Percentiles rank a stretch among this genome's conserved stretches.
These are phyloP conservation scores for Ophiocordyceps robertsii DNA, from an alignment of 2,329 filamentous ascomycete genomes.

Conservation along the genomic window DNA sequence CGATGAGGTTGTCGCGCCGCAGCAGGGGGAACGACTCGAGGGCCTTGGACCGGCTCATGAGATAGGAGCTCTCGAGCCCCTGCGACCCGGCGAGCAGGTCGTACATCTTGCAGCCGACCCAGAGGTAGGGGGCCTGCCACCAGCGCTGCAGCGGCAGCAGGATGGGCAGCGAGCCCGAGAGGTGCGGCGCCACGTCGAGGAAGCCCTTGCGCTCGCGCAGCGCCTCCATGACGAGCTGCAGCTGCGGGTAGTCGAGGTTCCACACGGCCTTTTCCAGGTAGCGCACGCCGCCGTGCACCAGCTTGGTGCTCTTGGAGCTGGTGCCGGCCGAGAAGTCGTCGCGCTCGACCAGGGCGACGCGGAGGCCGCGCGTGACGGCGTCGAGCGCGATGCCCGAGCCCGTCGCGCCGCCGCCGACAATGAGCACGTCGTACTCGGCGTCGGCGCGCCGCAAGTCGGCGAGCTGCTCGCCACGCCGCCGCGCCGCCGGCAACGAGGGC, in stretches of 20 bases:
- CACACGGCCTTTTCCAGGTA: constrained; percentile 80
- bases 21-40: constrained; percentile 69
- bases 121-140: constrained; percentile 71
- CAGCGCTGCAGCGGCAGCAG: constrained; percentile 72
- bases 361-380: constrained; percentile 64
- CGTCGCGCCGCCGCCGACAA: constrained; percentile 70
- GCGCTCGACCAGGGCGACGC: constrained; percentile 68
- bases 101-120: constrained; percentile 61
- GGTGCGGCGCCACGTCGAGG: constrained; percentile 68
- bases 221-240: constrained; percentile 67
- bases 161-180: constrained; percentile 69
- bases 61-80: constrained; percentile 74
- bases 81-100: constrained; percentile 70
- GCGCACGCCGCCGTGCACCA: constrained; percentile 73
- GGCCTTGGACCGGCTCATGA: constrained; percentile 63
- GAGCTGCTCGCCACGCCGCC: constrained; percentile 23
- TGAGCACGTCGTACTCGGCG: constrained; percentile 55
- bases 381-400: constrained; percentile 72
- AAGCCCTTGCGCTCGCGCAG: constrained; percentile 75
- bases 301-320: constrained; percentile 77
- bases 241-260: constrained; percentile 76
- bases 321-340: constrained; percentile 76
- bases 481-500: constrained; percentile 20
- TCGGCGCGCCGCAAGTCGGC: constrained; percentile 21
- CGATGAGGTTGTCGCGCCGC: constrained; percentile 58